Evolutionary conservation across 768 basidiomycete genomes (phyloP).

Genomic region (Naganishia onofrii): DNA sequence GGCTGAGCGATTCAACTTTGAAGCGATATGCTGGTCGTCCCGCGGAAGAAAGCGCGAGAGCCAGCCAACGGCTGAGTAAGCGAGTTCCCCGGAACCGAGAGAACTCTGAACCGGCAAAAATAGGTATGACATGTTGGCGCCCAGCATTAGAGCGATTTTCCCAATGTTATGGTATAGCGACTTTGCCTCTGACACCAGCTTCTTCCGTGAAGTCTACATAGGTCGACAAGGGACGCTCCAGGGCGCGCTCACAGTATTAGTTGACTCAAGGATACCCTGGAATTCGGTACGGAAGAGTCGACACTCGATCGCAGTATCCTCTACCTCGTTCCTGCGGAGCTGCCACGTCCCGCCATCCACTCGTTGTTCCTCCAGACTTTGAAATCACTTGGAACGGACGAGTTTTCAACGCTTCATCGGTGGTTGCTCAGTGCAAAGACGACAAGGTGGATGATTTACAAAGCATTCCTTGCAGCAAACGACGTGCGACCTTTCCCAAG

Average conservation of each 20-base stretch:
- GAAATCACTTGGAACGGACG: neutral
- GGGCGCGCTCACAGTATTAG: neutral
- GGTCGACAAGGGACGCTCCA: neutral
- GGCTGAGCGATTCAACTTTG: no score
- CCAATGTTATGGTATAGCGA: neutral
- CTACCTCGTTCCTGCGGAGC: slow-evolving; percentile 21
- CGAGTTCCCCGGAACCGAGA: slow-evolving; percentile 14
- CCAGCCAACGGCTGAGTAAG: slow-evolving; percentile 15
- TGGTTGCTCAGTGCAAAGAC: neutral
- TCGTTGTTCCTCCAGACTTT: neutral
- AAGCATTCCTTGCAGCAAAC: neutral
- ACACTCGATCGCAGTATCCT: neutral
- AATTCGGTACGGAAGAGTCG: neutral
- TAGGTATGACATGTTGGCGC: slow-evolving; percentile 26
- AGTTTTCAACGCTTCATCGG: neutral
- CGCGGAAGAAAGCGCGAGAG: neutral
- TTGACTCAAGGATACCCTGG: neutral
- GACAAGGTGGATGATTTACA: neutral
- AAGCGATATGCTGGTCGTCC: no score
- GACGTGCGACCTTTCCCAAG: neutral
- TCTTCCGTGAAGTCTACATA: no score
- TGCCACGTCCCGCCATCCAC: slow-evolving; percentile 7
- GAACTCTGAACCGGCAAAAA: neutral
- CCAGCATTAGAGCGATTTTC: slow-evolving; percentile 4
- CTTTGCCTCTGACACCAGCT: neutral